phyloP scores from a whole-genome alignment of 2,329 filamentous ascomycete species.

The Cercospora sp. region DNA sequence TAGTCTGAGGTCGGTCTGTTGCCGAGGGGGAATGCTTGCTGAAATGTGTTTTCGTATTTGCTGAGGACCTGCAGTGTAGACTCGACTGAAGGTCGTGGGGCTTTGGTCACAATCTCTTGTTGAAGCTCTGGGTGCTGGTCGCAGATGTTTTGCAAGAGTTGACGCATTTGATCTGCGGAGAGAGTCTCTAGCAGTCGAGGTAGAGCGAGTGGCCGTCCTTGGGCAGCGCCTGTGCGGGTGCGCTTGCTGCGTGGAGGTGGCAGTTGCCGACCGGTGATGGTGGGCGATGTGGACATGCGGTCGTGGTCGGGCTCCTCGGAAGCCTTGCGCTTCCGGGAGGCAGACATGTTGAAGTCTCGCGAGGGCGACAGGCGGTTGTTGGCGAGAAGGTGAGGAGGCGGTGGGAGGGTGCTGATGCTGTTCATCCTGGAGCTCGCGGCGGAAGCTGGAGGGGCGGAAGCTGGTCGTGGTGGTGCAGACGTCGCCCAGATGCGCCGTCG shows the following conservation, averaged over 20 bases:
- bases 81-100: slow-evolving; percentile 81
- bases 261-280: slow-evolving; percentile 67
- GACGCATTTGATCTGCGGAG: slow-evolving; percentile 78
- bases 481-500: slow-evolving; percentile 1
- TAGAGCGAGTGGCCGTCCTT: slow-evolving; percentile 63
- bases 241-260: slow-evolving; percentile 61
- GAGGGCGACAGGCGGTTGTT: slow-evolving; percentile 61
- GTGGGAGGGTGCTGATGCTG: slow-evolving; percentile 59
- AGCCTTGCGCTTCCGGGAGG: slow-evolving; percentile 79
- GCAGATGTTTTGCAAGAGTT: slow-evolving; percentile 86
- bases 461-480: neutral
- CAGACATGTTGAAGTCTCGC: slow-evolving; percentile 46
- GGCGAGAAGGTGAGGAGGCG: slow-evolving; percentile 62
- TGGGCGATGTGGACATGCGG: slow-evolving; percentile 89
- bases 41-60: slow-evolving; percentile 77
- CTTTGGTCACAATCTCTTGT: slow-evolving; percentile 77
- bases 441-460: neutral
- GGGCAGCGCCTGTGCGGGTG: slow-evolving; percentile 65
- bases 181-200: slow-evolving; percentile 90
- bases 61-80: slow-evolving; percentile 77
- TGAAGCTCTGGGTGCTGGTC: slow-evolving; percentile 83
- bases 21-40: slow-evolving; percentile 78
- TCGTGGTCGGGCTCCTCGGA: slow-evolving; percentile 67
- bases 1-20: slow-evolving; percentile 86
- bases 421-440: slow-evolving; percentile 52